Conservation (phyloP, 2,329 filamentous ascomycete genomes). For the Neonectria neomacrospora region DNA sequence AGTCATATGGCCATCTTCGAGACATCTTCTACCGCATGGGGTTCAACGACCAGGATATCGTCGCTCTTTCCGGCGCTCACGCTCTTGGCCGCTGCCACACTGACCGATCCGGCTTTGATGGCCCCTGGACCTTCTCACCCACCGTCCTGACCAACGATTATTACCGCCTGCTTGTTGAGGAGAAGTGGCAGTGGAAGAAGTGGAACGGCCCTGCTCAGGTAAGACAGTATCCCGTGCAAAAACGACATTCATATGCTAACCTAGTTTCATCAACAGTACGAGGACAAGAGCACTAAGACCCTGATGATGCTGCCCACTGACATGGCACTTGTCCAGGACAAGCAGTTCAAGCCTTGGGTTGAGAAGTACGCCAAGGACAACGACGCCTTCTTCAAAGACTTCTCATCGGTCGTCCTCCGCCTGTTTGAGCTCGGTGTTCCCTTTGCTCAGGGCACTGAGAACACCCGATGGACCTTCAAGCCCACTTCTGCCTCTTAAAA, state of each 20-base stretch:
- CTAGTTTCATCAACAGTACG: constrained; percentile 64
- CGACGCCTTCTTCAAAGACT: constrained; percentile 93
- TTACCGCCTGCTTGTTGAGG: constrained; percentile 85
- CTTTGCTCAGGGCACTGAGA: constrained; percentile 74
- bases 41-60: constrained; percentile 97
- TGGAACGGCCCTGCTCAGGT: constrained; percentile 88
- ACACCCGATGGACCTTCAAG: constrained; percentile 72
- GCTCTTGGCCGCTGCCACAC: constrained; percentile 90
- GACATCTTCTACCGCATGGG: constrained; percentile 97
- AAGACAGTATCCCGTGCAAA: constrained; percentile 29
- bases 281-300: constrained; percentile 86
- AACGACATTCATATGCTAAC: constrained; percentile 22
- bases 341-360: constrained; percentile 81
- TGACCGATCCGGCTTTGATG: constrained; percentile 87
- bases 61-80: constrained; percentile 87
- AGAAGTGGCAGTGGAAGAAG: constrained; percentile 94
- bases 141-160: constrained; percentile 95
- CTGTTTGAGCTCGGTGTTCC: constrained; percentile 96
- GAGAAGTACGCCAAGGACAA: constrained; percentile 93
- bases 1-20: constrained; percentile 85
- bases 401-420: constrained; percentile 79
- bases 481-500: constrained; percentile 51
- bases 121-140: constrained; percentile 92
- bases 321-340: constrained; percentile 87
- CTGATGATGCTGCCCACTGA: constrained; percentile 99